phyloP scores from a whole-genome alignment of 768 basidiomycete genomes.

The Suillus americanus region DNA sequence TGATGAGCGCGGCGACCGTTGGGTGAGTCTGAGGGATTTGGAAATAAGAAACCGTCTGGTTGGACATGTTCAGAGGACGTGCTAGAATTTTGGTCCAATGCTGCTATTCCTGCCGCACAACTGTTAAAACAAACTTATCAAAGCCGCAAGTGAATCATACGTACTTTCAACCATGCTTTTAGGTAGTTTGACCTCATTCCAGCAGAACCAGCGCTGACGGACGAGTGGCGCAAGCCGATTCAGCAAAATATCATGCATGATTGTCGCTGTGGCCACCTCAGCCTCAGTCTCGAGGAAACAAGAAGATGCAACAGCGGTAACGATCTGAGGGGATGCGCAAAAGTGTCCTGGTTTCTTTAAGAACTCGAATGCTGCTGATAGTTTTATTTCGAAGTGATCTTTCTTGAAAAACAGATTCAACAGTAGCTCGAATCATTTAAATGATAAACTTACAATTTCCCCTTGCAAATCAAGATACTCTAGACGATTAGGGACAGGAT shows the following conservation, averaged over 20 bases:
- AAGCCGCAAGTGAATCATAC: no score
- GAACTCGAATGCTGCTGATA: not conserved
- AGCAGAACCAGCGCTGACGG: not conserved
- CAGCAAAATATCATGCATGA: not conserved
- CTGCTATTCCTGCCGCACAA: no score
- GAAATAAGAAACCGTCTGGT: no score
- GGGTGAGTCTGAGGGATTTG: no score
- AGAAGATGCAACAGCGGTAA: not conserved
- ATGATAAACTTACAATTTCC: not conserved
- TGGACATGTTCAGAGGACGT: no score
- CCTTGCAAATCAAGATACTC: not conserved
- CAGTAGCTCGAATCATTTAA: not conserved
- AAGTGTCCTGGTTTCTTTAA: not conserved
- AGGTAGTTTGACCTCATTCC: not conserved
- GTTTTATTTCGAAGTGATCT: not conserved
- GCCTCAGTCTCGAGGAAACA: not conserved
- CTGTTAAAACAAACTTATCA: no score
- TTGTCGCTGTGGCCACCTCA: not conserved
- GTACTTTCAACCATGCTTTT: not conserved
- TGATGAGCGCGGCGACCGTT: no score
- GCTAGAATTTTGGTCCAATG: no score
- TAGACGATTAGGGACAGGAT: not conserved
- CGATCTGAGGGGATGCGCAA: not conserved
- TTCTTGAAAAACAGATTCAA: not conserved
- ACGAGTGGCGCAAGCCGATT: not conserved